Percentiles rank a stretch among this genome's conserved stretches.
phyloP scores from a whole-genome alignment of 305 asterid genomes.

The Fraxinus nigra region DNA sequence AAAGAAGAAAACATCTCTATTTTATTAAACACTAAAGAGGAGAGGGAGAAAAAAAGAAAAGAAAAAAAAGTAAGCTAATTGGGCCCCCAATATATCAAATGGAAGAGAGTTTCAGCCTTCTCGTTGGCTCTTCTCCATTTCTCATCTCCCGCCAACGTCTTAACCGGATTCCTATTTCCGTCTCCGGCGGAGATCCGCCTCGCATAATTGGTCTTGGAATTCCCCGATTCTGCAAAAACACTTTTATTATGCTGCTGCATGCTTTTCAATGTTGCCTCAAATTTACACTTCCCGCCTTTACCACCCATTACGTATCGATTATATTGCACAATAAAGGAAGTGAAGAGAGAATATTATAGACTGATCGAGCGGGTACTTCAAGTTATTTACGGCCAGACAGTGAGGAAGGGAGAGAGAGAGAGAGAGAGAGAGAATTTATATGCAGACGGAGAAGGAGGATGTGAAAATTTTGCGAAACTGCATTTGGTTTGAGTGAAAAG shows the following conservation, averaged over 20 bases:
- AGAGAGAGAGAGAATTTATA: neutral
- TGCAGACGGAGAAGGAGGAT: neutral
- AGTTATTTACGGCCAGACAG: neutral
- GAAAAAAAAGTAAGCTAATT: neutral
- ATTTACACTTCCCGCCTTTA: neutral
- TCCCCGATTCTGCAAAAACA: neutral
- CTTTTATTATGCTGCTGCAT: neutral
- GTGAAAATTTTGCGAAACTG: neutral
- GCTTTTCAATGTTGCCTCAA: neutral
- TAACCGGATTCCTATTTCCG: neutral
- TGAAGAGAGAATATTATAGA: neutral
- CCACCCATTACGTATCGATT: neutral
- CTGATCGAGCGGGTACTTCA: neutral
- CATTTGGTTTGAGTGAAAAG: neutral
- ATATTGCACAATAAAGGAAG: neutral
- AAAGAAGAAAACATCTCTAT: no score
- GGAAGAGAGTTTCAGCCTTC: neutral
- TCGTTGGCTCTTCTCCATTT: neutral
- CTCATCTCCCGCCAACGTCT: neutral
- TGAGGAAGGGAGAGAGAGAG: no score
- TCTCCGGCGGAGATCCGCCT: neutral
- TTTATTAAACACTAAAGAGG: neutral
- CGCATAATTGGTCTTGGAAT: neutral
- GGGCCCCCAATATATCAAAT: neutral
- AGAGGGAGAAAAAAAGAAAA: neutral